phyloP scores from a whole-genome alignment of 2,329 filamentous ascomycete species.

The Exophiala viscosa region DNA sequence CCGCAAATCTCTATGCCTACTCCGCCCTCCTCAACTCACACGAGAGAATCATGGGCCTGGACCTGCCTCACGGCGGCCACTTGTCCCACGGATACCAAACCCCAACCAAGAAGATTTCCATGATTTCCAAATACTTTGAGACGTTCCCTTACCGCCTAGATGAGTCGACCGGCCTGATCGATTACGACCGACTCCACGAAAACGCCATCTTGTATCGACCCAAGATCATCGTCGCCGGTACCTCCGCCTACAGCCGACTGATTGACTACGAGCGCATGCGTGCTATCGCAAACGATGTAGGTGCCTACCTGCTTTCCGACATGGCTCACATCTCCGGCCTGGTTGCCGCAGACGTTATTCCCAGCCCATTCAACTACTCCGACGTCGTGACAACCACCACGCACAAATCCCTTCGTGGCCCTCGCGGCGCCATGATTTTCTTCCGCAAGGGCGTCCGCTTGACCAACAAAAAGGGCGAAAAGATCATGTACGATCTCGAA shows the following conservation, averaged over 20 bases:
- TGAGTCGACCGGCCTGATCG: constrained; percentile 85
- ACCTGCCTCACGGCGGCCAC: constrained; percentile 93
- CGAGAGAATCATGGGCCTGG: constrained; percentile 93
- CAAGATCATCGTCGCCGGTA: constrained; percentile 91
- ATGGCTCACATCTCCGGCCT: constrained; percentile 98
- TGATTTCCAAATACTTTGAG: constrained; percentile 98
- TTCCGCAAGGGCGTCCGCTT: constrained; percentile 87
- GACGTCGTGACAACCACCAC: constrained; percentile 98
- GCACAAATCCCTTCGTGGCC: constrained; percentile 94
- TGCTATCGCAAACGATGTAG: constrained; percentile 82
- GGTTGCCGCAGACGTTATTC: constrained; percentile 85
- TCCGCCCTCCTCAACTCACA: constrained; percentile 90
- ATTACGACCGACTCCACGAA: constrained; percentile 89
- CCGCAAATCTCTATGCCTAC: constrained; percentile 97
- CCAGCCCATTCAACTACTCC: constrained; percentile 80
- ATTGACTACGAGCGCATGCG: constrained; percentile 95
- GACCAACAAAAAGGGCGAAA: constrained; percentile 81
- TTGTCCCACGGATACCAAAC: constrained; percentile 97
- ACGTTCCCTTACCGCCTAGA: constrained; percentile 92
- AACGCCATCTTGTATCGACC: constrained; percentile 85
- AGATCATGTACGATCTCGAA: constrained; percentile 86
- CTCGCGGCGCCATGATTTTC: constrained; percentile 96
- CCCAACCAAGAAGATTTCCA: constrained; percentile 90
- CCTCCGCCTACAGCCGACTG: constrained; percentile 90
- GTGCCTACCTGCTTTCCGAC: constrained; percentile 88